Evolutionary conservation across 2,329 filamentous ascomycete genomes (phyloP).

Genomic region (Diaporthe sp.): DNA sequence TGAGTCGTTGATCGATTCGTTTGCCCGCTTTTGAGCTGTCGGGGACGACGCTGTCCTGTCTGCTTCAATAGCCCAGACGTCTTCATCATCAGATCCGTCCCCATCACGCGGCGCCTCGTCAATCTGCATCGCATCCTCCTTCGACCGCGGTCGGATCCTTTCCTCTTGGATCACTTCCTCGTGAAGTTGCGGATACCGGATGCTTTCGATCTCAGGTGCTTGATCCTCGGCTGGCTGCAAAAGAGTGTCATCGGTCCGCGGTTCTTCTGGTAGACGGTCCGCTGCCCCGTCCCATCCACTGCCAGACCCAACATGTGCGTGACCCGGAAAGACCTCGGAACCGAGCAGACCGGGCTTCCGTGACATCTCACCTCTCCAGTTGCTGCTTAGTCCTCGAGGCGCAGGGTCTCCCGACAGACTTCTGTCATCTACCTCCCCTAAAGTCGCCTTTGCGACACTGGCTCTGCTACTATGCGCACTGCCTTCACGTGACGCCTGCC

Average conservation of each 20-base stretch:
- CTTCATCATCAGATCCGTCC: constrained; percentile 54
- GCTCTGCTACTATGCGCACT: constrained; percentile 34
- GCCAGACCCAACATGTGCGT: neutral
- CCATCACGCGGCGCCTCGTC: constrained; percentile 39
- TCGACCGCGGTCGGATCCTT: neutral
- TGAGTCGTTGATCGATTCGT: constrained; percentile 41
- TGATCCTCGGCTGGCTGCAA: constrained; percentile 28
- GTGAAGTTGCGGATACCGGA: neutral
- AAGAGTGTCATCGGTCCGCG: constrained; percentile 44
- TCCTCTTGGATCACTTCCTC: neutral
- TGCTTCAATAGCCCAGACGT: constrained; percentile 72
- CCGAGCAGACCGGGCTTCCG: neutral
- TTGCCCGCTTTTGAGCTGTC: constrained; percentile 42
- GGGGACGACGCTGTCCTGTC: constrained; percentile 57
- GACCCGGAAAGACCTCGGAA: neutral
- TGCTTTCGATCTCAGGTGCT: constrained; percentile 15
- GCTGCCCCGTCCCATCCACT: constrained; percentile 43
- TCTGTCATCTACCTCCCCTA: constrained; percentile 38
- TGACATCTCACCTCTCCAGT: constrained; percentile 4
- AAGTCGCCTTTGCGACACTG: constrained; percentile 1
- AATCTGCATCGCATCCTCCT: constrained; percentile 25
- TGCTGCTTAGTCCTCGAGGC: constrained; percentile 1
- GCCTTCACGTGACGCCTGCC: constrained; percentile 37
- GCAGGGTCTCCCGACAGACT: constrained; percentile 12
- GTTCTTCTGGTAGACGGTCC: constrained; percentile 41